Evolutionary conservation across 257 asterid genomes (phyloP).

Genomic region (Parsonsia alboflavescens): DNA sequence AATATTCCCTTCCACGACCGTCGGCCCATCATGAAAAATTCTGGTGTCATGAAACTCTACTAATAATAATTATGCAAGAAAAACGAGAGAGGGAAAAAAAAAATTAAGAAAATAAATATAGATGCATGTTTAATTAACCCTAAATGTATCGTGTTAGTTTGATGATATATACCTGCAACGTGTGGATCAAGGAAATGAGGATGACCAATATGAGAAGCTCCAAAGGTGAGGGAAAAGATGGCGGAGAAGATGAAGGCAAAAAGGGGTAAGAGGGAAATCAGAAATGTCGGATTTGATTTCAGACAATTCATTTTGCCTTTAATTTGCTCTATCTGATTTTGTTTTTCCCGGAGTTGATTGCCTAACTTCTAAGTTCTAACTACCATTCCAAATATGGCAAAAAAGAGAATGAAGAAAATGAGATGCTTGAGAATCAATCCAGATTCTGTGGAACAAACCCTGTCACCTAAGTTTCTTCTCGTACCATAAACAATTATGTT

Average conservation of each 20-base stretch:
- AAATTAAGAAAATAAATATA: neutral
- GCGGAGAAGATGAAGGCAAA: slow-evolving; percentile 9
- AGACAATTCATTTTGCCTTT: slow-evolving; percentile 11
- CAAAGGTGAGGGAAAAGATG: slow-evolving; percentile 4
- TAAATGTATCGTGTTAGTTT: neutral
- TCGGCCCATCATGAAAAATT: neutral
- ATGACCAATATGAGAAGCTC: slow-evolving; percentile 1
- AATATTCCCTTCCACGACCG: neutral
- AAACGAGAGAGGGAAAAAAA: neutral
- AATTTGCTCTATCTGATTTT: neutral
- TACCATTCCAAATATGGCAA: too few relatives aligned
- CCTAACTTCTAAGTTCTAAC: too few relatives aligned
- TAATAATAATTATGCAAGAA: neutral
- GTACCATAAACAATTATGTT: too few relatives aligned
- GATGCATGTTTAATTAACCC: too few relatives aligned
- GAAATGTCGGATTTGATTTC: slow-evolving; percentile 5
- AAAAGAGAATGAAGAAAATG: too few relatives aligned
- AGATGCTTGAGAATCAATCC: too few relatives aligned
- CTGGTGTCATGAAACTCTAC: neutral
- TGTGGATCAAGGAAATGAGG: neutral
- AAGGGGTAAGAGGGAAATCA: slow-evolving; percentile 5
- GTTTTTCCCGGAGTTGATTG: too few relatives aligned
- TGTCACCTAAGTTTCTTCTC: too few relatives aligned
- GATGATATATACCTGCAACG: slow-evolving; percentile 11
- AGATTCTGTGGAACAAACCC: too few relatives aligned